Percentiles rank a stretch among this genome's conserved stretches.
phyloP scores from a whole-genome alignment of 176 grass and related monocot species.

The Guadua angustifolia region DNA sequence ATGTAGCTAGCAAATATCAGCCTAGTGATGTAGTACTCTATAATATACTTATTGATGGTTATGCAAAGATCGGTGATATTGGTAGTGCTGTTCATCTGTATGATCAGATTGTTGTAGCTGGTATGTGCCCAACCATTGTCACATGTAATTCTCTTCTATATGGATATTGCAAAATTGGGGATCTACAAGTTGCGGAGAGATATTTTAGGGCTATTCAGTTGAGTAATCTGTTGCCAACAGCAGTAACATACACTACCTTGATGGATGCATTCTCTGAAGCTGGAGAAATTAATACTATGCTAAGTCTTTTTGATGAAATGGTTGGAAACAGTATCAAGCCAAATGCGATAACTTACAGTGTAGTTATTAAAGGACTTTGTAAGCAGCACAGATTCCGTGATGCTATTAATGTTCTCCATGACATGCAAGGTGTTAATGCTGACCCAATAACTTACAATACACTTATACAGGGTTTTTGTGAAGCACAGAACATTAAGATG shows the following conservation, averaged over 20 bases:
- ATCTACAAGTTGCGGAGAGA: conserved; percentile 53
- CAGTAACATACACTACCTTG: conserved; percentile 73
- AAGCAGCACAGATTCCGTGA: conserved; percentile 63
- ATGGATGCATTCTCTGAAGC: conserved; percentile 85
- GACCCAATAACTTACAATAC: conserved; percentile 79
- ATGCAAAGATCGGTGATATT: conserved; percentile 79
- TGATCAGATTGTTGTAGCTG: conserved; percentile 60
- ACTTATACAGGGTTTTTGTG: conserved; percentile 80
- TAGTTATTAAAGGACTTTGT: conserved; percentile 89
- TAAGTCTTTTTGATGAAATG: conserved; percentile 75
- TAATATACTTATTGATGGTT: conserved; percentile 87
- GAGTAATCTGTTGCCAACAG: conserved; percentile 65
- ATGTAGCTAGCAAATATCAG: conserved; percentile 59
- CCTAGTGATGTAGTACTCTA: conserved; percentile 64
- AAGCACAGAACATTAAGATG: conserved; percentile 50
- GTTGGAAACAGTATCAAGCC: conserved; percentile 55
- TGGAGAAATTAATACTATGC: conserved; percentile 51
- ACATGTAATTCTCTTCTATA: conserved; percentile 92
- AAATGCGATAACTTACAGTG: conserved; percentile 69
- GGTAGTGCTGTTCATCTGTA: conserved; percentile 70
- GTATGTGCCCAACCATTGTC: conserved; percentile 72
- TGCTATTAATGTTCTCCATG: conserved; percentile 58
- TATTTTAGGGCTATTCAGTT: conserved; percentile 63
- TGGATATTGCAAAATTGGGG: conserved; percentile 80
- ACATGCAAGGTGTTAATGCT: conserved; percentile 63